A percentile compares a stretch with the other conserved stretches of the same genome.
phyloP scores from a whole-genome alignment of 352 stramenopile species.

The Globisporangium cystogenes region DNA sequence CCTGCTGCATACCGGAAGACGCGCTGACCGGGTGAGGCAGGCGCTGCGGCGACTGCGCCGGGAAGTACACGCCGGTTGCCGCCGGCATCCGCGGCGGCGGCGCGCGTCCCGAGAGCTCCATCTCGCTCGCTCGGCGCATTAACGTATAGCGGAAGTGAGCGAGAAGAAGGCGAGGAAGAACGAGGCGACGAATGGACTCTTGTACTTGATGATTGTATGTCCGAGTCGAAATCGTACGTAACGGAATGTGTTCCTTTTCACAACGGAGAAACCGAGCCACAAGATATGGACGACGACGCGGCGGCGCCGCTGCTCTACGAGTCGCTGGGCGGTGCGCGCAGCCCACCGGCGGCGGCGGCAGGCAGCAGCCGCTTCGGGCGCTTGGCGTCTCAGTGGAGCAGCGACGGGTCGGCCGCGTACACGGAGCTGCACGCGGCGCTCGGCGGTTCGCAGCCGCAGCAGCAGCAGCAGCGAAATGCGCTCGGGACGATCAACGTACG shows the following conservation, averaged over 20 bases:
- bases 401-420: slow-evolving; percentile 17
- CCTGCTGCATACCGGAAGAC: not conserved
- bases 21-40: not conserved
- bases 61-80: not conserved
- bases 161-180: no score
- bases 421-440: slow-evolving; percentile 30
- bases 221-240: no score
- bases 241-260: no score
- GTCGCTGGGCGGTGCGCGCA: slow-evolving; percentile 12
- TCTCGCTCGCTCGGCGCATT: no score
- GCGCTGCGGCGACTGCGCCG: not conserved
- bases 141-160: no score
- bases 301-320: slow-evolving; percentile 37
- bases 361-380: slow-evolving; percentile 6
- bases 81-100: no score
- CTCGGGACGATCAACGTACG: slow-evolving; percentile 39
- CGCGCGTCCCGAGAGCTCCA: no score
- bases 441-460: slow-evolving; percentile 8
- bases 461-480: slow-evolving; percentile 14
- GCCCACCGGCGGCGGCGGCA: not conserved
- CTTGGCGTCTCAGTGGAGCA: slow-evolving; percentile 9
- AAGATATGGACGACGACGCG: slow-evolving; percentile 11
- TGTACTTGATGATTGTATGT: no score
- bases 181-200: no score
- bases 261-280: no score